Percentiles rank a stretch among this genome's conserved stretches.
These are phyloP conservation scores for Keqinozyma sinolaborantium DNA, from an alignment of 1,139 yeast genomes.

Conservation along the genomic window DNA sequence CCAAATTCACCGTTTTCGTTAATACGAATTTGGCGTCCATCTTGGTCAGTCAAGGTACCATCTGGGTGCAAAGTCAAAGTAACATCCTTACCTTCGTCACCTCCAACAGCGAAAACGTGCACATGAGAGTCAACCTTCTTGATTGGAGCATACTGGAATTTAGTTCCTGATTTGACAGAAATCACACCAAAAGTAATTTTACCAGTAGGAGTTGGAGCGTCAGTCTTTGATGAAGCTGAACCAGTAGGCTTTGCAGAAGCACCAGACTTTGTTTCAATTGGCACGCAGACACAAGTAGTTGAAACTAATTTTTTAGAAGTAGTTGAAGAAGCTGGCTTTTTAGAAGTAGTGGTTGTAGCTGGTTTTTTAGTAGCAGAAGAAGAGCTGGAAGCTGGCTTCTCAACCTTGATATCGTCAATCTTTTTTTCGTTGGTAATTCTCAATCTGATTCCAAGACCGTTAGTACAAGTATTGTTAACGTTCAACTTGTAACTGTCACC, in stretches of 20 bases:
- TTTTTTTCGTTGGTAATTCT: neutral
- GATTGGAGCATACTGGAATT: constrained; percentile 19
- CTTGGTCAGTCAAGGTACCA: constrained; percentile 25
- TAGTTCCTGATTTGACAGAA: constrained; percentile 18
- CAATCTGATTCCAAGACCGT: constrained; percentile 2
- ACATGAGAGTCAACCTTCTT: constrained; percentile 25
- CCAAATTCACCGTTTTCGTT: constrained; percentile 29
- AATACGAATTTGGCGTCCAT: constrained; percentile 22
- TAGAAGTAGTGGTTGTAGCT: neutral
- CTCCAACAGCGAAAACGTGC: constrained; percentile 30
- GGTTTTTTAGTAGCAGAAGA: too few species aligned
- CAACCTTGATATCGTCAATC: constrained; percentile 1
- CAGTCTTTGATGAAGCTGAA: too few species aligned
- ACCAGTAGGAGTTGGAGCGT: constrained; percentile 3
- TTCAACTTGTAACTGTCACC: constrained; percentile 9
- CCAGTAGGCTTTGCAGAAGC: too few species aligned
- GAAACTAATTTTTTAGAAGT: too few species aligned
- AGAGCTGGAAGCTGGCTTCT: too few species aligned
- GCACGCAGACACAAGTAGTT: too few species aligned
- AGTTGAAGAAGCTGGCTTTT: too few species aligned
- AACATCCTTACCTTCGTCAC: constrained; percentile 21
- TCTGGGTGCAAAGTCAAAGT: constrained; percentile 20
- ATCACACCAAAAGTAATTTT: constrained; percentile 10
- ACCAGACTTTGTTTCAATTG: constrained; percentile 6
- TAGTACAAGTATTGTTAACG: constrained; percentile 4